Evolutionary conservation across 768 basidiomycete species (phyloP).

Genomic region (Macrolepiota fuliginosa): DNA sequence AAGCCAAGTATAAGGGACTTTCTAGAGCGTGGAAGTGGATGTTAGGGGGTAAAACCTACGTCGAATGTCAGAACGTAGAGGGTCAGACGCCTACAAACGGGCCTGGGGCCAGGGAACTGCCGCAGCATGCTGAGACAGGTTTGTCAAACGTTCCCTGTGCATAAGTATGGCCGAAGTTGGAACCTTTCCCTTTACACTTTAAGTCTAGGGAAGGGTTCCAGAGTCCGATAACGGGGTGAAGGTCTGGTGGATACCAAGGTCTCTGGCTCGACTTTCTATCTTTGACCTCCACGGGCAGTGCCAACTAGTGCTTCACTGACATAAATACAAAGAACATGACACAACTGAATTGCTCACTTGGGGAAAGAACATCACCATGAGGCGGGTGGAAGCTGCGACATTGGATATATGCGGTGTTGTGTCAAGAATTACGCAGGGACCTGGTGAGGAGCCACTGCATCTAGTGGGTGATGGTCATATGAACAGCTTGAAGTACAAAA

Average conservation of each 20-base stretch:
- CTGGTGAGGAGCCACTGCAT: not conserved
- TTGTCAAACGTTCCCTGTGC: not conserved
- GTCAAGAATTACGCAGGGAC: not conserved
- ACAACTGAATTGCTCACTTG: not conserved
- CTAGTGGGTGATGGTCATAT: not conserved
- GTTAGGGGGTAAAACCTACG: not conserved
- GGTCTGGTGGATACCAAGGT: not conserved
- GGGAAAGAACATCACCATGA: not conserved
- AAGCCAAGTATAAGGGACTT: not conserved
- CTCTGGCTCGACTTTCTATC: not conserved
- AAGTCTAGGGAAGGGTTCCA: not conserved
- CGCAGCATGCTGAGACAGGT: not conserved
- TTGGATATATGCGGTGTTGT: not conserved
- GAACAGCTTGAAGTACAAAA: not conserved
- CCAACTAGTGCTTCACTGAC: not conserved
- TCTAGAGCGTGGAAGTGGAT: not conserved
- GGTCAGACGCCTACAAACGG: not conserved
- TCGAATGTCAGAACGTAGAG: not conserved
- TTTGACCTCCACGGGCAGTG: not conserved
- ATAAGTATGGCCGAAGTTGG: not conserved
- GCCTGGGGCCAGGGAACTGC: not conserved
- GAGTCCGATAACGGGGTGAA: conserved; percentile 1
- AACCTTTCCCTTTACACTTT: not conserved
- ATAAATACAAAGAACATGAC: not conserved
- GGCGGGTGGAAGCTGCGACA: not conserved